Evolutionary conservation across 768 basidiomycete genomes (phyloP).

Genomic region (Boletus sp.): DNA sequence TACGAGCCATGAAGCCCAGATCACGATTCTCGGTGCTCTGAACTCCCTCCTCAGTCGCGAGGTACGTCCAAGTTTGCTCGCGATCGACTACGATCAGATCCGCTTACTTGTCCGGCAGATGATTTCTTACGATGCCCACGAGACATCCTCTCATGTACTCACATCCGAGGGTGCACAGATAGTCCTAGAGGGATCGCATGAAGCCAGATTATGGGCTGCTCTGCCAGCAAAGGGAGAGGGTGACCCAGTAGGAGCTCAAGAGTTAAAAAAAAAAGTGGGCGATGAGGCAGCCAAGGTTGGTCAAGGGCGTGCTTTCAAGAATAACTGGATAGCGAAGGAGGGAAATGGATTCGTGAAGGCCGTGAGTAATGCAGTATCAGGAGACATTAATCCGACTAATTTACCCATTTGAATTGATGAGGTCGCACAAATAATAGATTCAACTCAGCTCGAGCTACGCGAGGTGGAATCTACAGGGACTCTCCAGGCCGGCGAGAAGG

Average conservation of each 20-base stretch:
- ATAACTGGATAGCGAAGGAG: constrained; percentile 93
- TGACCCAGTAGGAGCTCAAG: constrained; percentile 57
- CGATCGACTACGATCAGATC: constrained; percentile 2
- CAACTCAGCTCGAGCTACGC: constrained; percentile 69
- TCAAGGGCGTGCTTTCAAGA: constrained; percentile 95
- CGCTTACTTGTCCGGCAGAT: constrained; percentile 51
- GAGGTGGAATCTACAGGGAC: constrained; percentile 75
- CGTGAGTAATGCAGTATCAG: constrained; percentile 45
- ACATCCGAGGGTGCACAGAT: constrained; percentile 85
- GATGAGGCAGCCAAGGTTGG: constrained; percentile 91
- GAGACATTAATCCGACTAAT: neutral
- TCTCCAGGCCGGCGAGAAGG: constrained; percentile 73
- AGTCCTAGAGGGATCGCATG: constrained; percentile 82
- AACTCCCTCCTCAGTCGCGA: constrained; percentile 89
- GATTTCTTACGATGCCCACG: constrained; percentile 77
- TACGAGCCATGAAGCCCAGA: constrained; percentile 73
- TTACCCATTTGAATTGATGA: constrained; percentile 30
- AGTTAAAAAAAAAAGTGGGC: constrained; percentile 75
- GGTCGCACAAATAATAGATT: constrained; percentile 67
- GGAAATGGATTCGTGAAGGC: constrained; percentile 83
- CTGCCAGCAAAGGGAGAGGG: constrained; percentile 73
- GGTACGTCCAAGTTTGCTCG: constrained; percentile 41
- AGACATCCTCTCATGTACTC: constrained; percentile 67
- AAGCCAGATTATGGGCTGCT: constrained; percentile 90
- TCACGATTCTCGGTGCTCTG: constrained; percentile 81